Percentiles rank a stretch among this genome's conserved stretches.
Conservation (phyloP, 768 basidiomycete genomes). For the Saitozyma podzolica region DNA sequence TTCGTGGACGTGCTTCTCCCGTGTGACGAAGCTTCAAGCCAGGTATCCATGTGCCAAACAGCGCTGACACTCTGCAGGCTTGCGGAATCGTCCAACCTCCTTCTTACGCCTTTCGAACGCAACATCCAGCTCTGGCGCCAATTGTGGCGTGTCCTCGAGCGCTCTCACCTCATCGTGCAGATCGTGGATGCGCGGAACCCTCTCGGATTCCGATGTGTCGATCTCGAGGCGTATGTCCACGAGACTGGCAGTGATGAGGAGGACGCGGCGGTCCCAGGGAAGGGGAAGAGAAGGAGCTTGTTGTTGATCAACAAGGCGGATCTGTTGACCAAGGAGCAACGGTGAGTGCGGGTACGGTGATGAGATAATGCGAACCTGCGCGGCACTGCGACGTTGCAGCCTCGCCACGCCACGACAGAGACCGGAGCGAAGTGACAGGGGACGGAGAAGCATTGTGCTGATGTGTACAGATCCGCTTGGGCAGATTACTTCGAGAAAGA, state of each 20-base stretch:
- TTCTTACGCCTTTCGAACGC: constrained; percentile 95
- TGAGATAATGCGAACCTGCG: not conserved
- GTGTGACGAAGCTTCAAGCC: not conserved
- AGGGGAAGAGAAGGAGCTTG: constrained; percentile 70
- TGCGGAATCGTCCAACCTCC: constrained; percentile 79
- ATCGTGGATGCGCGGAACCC: constrained; percentile 98
- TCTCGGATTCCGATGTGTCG: constrained; percentile 86
- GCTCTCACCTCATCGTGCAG: constrained; percentile 93
- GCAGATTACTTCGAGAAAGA: constrained; percentile 62
- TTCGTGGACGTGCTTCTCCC: too few species aligned
- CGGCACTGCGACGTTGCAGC: not conserved
- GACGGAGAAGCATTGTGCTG: too few species aligned
- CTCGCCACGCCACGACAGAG: too few species aligned
- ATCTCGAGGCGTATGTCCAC: constrained; percentile 81
- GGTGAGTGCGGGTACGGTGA: constrained; percentile 57
- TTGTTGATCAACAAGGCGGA: constrained; percentile 95
- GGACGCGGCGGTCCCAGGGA: constrained; percentile 72
- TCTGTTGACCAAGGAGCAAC: constrained; percentile 78
- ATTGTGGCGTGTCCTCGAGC: constrained; percentile 93
- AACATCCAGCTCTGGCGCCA: constrained; percentile 99
- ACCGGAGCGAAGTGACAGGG: too few species aligned
- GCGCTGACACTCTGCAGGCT: constrained; percentile 59
- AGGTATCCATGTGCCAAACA: not conserved
- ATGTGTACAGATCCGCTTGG: constrained; percentile 67
- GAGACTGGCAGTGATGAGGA: constrained; percentile 56